These are phyloP conservation scores for Colletotrichum eleusines DNA, from an alignment of 2,329 filamentous ascomycete species.

Conservation along the genomic window DNA sequence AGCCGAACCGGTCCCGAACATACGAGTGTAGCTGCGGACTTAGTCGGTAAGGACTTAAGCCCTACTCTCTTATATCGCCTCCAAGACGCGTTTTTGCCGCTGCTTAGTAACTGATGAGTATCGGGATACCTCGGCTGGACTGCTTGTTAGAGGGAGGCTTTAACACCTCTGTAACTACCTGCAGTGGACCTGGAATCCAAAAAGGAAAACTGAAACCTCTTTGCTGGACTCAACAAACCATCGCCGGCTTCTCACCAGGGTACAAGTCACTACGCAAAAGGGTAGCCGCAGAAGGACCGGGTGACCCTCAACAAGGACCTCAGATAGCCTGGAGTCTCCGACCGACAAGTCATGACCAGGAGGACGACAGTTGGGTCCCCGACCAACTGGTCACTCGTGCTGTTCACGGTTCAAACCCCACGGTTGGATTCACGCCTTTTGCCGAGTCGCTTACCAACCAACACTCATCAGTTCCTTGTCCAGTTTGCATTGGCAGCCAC, in stretches of 20 bases:
- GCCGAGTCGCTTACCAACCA: background rate
- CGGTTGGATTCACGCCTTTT: background rate
- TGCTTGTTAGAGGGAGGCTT: background rate
- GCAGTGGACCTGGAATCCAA: background rate
- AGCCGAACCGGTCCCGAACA: constrained; percentile 30
- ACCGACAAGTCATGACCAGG: background rate
- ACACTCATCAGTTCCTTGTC: background rate
- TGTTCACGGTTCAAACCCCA: background rate
- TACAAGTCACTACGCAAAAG: no score
- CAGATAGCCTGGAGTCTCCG: constrained; percentile 3
- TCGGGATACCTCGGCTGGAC: background rate
- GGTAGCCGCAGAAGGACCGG: background rate
- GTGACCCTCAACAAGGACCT: background rate
- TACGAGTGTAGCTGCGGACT: constrained; percentile 19
- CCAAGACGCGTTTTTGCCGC: background rate
- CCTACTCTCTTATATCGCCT: constrained; percentile 18
- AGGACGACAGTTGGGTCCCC: background rate
- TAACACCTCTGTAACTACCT: background rate
- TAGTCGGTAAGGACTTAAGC: constrained; percentile 40
- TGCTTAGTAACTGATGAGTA: background rate
- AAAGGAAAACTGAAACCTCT: background rate
- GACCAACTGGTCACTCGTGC: background rate
- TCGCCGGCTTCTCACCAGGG: background rate
- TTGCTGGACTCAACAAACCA: background rate
- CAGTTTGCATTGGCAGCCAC: background rate